These are phyloP conservation scores for Alternaria hordeiaustralica DNA, from an alignment of 2,329 filamentous ascomycete genomes.

Conservation along the genomic window DNA sequence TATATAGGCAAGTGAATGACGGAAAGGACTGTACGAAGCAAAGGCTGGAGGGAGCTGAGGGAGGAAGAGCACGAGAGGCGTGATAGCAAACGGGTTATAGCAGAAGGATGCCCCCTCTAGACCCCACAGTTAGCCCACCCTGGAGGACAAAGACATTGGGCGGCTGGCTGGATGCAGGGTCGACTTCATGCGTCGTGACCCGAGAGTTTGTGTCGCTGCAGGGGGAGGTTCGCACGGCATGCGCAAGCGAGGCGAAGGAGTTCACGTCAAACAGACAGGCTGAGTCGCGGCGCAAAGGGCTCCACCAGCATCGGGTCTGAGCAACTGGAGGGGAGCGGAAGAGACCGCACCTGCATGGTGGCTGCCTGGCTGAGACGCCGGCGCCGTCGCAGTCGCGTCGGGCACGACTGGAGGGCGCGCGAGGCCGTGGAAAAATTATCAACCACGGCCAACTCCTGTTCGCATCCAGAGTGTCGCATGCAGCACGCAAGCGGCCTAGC, in stretches of 20 bases:
- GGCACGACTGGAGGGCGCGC: not conserved
- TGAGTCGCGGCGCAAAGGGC: constrained; percentile 12
- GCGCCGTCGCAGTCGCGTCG: constrained; percentile 11
- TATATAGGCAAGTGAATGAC: constrained; percentile 6
- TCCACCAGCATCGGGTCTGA: constrained; percentile 1
- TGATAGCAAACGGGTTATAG: constrained; percentile 14
- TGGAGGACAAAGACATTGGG: constrained; percentile 13
- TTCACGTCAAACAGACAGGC: constrained; percentile 25
- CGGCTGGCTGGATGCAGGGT: constrained; percentile 22
- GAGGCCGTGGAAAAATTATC: not conserved
- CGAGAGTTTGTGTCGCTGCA: constrained; percentile 15
- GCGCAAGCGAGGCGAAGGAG: constrained; percentile 28
- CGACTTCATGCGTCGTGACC: constrained; percentile 27
- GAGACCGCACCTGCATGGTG: constrained; percentile 21
- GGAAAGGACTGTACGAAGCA: constrained; percentile 14
- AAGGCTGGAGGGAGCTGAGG: constrained; percentile 3
- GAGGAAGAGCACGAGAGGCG: constrained; percentile 8
- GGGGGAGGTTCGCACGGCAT: constrained; percentile 19
- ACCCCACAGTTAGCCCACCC: constrained; percentile 6
- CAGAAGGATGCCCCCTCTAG: constrained; percentile 7
- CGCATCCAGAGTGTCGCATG: not conserved
- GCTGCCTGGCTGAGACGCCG: constrained; percentile 24
- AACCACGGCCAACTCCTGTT: not conserved
- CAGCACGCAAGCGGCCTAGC: not conserved
- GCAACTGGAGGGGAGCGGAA: constrained; percentile 21